Percentiles rank a stretch among this genome's conserved stretches.
phyloP scores from a whole-genome alignment of 2,329 filamentous ascomycete genomes.

The Fusarium pilosicola region DNA sequence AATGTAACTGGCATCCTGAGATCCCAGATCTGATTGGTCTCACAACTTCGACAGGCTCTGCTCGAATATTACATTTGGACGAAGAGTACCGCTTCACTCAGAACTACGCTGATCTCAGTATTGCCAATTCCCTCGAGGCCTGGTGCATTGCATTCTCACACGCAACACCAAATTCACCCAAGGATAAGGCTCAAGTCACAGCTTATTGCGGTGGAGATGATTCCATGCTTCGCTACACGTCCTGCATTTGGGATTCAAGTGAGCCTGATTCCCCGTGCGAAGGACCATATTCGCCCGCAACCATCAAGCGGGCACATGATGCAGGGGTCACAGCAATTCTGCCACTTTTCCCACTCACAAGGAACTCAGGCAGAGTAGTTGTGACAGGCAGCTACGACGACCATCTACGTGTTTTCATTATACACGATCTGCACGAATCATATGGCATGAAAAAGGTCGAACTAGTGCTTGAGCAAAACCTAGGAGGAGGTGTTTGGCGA shows the following conservation, averaged over 20 bases:
- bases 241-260: conserved; percentile 43
- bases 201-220: conserved; percentile 82
- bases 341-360: conserved; percentile 63
- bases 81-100: conserved; percentile 52
- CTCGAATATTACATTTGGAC: conserved; percentile 64
- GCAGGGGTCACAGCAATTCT: conserved; percentile 91
- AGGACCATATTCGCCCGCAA: conserved; percentile 41
- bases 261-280: conserved; percentile 23
- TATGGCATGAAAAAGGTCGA: conserved; percentile 56
- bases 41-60: conserved; percentile 75
- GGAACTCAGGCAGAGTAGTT: conserved; percentile 65
- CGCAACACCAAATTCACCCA: conserved; percentile 19
- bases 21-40: conserved; percentile 68
- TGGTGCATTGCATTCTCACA: conserved; percentile 76
- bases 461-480: conserved; percentile 70
- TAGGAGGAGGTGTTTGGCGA: conserved; percentile 89
- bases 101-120: conserved; percentile 50
- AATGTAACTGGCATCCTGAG: conserved; percentile 77
- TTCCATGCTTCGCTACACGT: conserved; percentile 64
- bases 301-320: conserved; percentile 65
- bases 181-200: conserved; percentile 47
- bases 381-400: conserved; percentile 96
- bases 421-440: conserved; percentile 54
- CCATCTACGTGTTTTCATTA: conserved; percentile 72
- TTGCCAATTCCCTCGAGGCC: conserved; percentile 71